phyloP scores from a whole-genome alignment of 228 moss, liverwort and hornwort species.

The Sphagnum fallax region DNA sequence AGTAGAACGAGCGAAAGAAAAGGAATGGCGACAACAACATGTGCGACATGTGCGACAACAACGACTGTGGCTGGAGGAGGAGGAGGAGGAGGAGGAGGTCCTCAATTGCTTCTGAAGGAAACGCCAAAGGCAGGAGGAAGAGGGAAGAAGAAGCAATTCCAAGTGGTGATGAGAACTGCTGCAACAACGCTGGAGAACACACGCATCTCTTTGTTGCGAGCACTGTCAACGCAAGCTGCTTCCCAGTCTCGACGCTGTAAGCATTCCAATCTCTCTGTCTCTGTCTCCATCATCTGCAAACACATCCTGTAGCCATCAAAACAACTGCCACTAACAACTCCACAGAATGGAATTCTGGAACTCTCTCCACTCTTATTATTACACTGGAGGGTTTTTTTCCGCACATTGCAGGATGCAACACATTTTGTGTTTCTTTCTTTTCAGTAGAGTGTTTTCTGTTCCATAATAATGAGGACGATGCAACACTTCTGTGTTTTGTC shows the following conservation, averaged over 20 bases:
- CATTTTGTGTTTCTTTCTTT: no score
- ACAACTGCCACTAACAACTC: not conserved
- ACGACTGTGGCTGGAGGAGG: no score
- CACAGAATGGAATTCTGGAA: not conserved
- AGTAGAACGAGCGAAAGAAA: no score
- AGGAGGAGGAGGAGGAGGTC: no score
- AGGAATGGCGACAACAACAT: no score
- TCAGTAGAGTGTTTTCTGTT: no score
- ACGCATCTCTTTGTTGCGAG: slow-evolving; percentile 50
- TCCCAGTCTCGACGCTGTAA: slow-evolving; percentile 54
- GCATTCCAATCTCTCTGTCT: not conserved
- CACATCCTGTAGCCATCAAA: not conserved
- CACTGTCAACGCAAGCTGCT: slow-evolving; percentile 42
- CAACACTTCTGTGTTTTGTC: no score
- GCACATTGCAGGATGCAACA: not conserved
- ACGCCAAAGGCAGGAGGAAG: no score
- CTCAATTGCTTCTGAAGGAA: no score
- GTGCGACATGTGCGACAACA: no score
- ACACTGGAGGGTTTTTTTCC: not conserved
- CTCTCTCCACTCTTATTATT: not conserved
- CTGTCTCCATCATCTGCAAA: not conserved
- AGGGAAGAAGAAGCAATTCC: no score
- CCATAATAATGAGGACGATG: no score
- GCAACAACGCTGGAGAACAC: slow-evolving; percentile 14
- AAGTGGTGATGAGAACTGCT: slow-evolving; percentile 17